Evolutionary conservation across 495 filamentous ascomycete species (phyloP).

Genomic region (Penicillium silybi): DNA sequence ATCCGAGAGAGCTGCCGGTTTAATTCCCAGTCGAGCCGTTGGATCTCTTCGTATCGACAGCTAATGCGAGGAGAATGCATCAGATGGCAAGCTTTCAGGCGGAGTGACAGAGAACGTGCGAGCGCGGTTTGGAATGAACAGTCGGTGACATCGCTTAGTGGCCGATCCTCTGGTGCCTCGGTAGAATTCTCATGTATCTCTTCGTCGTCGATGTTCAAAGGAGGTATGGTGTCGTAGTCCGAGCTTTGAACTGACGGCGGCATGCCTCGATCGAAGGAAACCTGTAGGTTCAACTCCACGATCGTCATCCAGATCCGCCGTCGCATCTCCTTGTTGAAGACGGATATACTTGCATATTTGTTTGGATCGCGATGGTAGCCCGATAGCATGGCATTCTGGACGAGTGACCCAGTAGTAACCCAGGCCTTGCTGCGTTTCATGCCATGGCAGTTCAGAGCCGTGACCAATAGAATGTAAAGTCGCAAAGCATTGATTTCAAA

Average conservation of each 20-base stretch:
- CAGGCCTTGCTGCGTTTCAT: conserved; percentile 56
- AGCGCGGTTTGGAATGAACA: conserved; percentile 35
- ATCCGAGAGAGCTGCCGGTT: conserved; percentile 34
- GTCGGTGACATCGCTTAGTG: conserved; percentile 34
- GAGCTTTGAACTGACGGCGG: conserved; percentile 49
- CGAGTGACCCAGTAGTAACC: conserved; percentile 53
- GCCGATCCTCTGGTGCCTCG: conserved; percentile 28
- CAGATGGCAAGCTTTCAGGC: conserved; percentile 34
- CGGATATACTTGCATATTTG: conserved; percentile 48
- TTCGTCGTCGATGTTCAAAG: conserved; percentile 48
- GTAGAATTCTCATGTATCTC: conserved; percentile 36
- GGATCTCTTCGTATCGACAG: conserved; percentile 45
- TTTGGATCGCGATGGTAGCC: conserved; percentile 55
- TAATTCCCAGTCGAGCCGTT: conserved; percentile 39
- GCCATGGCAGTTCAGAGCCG: conserved; percentile 52
- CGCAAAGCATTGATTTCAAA: conserved; percentile 54
- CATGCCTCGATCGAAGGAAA: conserved; percentile 56
- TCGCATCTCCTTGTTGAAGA: conserved; percentile 61
- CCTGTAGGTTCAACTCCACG: conserved; percentile 57
- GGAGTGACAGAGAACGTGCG: conserved; percentile 31
- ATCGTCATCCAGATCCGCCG: conserved; percentile 66
- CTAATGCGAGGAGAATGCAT: conserved; percentile 43
- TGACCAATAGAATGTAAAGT: conserved; percentile 55
- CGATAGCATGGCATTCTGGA: conserved; percentile 54
- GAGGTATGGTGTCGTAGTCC: conserved; percentile 56